Percentiles rank a stretch among this genome's conserved stretches.
Evolutionary conservation across 164 flowering plant species (phyloP).

Genomic region (Euptelea pleiosperma): DNA sequence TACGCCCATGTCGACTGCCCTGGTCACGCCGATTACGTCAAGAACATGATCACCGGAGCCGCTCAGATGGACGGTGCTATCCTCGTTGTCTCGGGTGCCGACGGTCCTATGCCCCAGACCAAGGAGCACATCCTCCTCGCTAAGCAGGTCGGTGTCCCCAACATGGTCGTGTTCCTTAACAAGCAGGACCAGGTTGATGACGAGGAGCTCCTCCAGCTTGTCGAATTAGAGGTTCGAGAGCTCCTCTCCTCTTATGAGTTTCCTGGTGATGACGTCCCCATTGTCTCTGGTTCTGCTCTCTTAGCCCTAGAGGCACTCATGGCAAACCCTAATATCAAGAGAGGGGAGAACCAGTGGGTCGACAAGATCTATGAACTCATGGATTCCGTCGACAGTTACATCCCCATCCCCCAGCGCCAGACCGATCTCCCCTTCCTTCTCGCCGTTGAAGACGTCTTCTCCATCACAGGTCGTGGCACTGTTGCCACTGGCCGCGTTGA

Average conservation of each 20-base stretch:
- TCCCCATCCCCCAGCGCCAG: conserved; percentile 37
- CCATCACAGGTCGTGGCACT: conserved; percentile 39
- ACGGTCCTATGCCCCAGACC: conserved; percentile 40
- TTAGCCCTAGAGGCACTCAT: conserved; percentile 32
- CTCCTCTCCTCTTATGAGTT: conserved; percentile 33
- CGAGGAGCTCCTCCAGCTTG: conserved; percentile 33
- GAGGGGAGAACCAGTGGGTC: conserved; percentile 36
- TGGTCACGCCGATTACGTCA: conserved; percentile 35
- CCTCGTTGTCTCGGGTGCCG: conserved; percentile 36
- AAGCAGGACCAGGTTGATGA: conserved; percentile 42
- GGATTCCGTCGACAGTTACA: conserved; percentile 33
- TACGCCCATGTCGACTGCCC: conserved; percentile 38
- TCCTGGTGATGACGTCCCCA: conserved; percentile 39
- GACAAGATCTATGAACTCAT: conserved; percentile 34
- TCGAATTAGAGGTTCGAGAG: conserved; percentile 36
- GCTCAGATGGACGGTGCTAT: conserved; percentile 38
- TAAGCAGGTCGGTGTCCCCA: conserved; percentile 41
- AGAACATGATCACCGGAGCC: conserved; percentile 35
- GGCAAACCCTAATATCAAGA: conserved; percentile 31
- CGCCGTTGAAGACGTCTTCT: conserved; percentile 36
- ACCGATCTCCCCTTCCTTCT: conserved; percentile 34
- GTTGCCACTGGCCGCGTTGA: conserved; percentile 39
- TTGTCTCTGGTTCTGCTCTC: conserved; percentile 34
- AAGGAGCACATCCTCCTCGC: conserved; percentile 37
- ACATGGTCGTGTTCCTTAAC: conserved; percentile 38